Percentiles rank a stretch among this genome's conserved stretches.
Evolutionary conservation across 768 basidiomycete species (phyloP).

Genomic region (Lactarius deliciosus): DNA sequence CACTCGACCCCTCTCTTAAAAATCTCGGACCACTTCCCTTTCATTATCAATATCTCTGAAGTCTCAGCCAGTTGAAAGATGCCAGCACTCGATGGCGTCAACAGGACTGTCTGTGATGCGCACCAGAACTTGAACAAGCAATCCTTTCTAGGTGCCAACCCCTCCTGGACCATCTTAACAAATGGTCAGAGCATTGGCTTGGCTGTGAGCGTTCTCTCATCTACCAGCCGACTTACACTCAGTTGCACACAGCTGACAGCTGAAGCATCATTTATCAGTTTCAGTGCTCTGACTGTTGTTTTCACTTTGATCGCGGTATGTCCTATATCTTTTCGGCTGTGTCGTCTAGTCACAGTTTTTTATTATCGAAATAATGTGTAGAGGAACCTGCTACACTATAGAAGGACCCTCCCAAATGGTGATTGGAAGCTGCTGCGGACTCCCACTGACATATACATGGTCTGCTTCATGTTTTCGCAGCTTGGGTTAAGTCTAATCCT

Average conservation of each 20-base stretch:
- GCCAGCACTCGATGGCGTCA: neutral
- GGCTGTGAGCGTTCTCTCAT: slow-evolving; percentile 32
- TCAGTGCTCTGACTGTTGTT: neutral
- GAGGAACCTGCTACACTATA: slow-evolving; percentile 4
- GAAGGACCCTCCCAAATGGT: neutral
- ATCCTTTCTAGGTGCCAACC: neutral
- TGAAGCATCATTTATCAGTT: slow-evolving; percentile 32
- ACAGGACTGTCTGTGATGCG: neutral
- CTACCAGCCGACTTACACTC: neutral
- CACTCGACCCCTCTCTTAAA: neutral
- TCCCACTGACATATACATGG: slow-evolving; percentile 46
- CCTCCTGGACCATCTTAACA: slow-evolving; percentile 34
- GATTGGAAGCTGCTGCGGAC: slow-evolving; percentile 35
- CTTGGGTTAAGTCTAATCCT: no score
- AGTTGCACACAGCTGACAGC: slow-evolving; percentile 34
- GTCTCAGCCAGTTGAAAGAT: neutral
- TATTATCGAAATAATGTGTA: neutral
- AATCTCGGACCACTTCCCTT: neutral
- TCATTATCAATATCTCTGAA: neutral
- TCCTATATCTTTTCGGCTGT: neutral
- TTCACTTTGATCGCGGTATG: slow-evolving; percentile 16
- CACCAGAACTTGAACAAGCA: neutral
- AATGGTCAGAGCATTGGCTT: slow-evolving; percentile 40
- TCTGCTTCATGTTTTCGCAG: slow-evolving; percentile 24
- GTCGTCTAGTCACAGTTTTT: no score